Base-by-base conservation (phyloP, 2,329 filamentous ascomycete genomes). In the Claviceps purpurea region DNA sequence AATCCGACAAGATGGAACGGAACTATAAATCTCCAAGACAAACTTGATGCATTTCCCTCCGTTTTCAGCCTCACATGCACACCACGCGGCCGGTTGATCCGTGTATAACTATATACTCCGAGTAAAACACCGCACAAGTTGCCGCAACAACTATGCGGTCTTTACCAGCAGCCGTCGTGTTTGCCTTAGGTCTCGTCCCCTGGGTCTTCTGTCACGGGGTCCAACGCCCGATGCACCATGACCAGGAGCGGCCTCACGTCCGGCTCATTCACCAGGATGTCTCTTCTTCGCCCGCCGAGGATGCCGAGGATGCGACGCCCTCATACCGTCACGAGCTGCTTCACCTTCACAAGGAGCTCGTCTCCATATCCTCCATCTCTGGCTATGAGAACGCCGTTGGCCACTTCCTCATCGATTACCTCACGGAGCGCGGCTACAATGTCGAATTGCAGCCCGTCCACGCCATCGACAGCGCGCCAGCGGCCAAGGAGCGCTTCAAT, bases 301-400 rank as follows among this genome's bases (percentile, higher is more conserved):
- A 10, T 22, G 34, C n/a, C 46, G 20, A 56, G 53, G 46, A 56
- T 26, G 56, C 61, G 50, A 58, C 62, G 37, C 65, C 67, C 4
- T 57, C 63, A 22, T 70, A 69, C 56, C 74, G 77, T 40, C 58
- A 68, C 3, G 64, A 69, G 41, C 76, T 95, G 1, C 74, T 95
- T 44, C 74, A 76, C 18, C 76, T 95, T 13, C 89, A 95, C 69
- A 79, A 82, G 50, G 76, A 80, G 16, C 79, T 95, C n/a, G 75
- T 90, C 34, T 74, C 84, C 53, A 84, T 84, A 45, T 75, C 84
- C 49, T 95, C 88, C 0, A 77, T 89, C 56, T 82, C 78, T 3
- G 79, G 78, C 46, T 75, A 83, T 56, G 89, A 95, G 65, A 70
- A 78, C 43, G 69, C 75, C 0, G 81, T 89, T 7, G 87, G 84